Evolutionary conservation across 116 monocot genomes (phyloP).

Genomic region (Cymodocea nodosa): DNA sequence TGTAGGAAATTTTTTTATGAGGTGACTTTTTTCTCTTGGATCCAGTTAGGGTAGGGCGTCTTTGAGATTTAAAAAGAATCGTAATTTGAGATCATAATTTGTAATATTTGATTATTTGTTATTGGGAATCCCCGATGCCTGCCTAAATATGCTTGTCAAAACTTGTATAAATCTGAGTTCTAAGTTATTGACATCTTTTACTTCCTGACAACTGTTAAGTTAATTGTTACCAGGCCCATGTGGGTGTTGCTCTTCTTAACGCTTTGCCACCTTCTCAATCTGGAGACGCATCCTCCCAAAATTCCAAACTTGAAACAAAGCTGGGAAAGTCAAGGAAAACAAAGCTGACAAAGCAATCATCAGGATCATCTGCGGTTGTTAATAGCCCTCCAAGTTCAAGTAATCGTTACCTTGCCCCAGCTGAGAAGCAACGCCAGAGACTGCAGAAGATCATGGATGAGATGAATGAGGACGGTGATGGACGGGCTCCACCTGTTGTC

Average conservation of each 20-base stretch:
- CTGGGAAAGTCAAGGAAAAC: slow-evolving; percentile 47
- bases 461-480: slow-evolving; percentile 87
- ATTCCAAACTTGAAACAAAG: slow-evolving; percentile 44
- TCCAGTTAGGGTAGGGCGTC: too few species aligned
- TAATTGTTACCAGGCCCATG: slow-evolving; percentile 65
- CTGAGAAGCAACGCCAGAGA: slow-evolving; percentile 65
- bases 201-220: too few species aligned
- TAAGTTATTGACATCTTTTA: too few species aligned
- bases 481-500: slow-evolving; percentile 60
- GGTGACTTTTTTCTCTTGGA: too few species aligned
- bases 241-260: slow-evolving; percentile 92
- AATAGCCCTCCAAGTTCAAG: slow-evolving; percentile 17
- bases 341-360: slow-evolving; percentile 38
- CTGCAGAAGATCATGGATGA: slow-evolving; percentile 80
- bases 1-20: too few species aligned
- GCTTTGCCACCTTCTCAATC: slow-evolving; percentile 50
- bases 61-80: too few species aligned
- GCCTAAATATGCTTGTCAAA: too few species aligned
- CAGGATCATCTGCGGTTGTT: slow-evolving; percentile 9
- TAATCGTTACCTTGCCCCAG: slow-evolving; percentile 66
- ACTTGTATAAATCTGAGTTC: too few species aligned
- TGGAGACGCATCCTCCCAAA: slow-evolving; percentile 27
- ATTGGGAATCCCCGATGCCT: too few species aligned
- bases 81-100: too few species aligned
- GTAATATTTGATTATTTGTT: too few species aligned